A percentile compares a stretch with the other conserved stretches of the same genome.
Conservation (phyloP, 495 filamentous ascomycete genomes). For the Chaetomium tenue region DNA sequence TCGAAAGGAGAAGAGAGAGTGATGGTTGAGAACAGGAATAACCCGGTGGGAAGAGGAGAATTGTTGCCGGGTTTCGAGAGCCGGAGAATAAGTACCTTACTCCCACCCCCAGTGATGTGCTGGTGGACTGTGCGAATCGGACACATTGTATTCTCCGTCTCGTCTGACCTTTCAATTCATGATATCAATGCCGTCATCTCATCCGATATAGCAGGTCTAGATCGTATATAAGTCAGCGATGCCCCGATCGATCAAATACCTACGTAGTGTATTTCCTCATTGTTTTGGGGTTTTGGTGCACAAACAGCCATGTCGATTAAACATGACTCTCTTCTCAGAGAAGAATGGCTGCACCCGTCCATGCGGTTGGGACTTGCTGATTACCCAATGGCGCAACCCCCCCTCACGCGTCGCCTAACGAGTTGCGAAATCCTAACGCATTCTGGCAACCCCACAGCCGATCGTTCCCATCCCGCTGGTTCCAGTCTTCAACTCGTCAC, state of each 20-base stretch:
- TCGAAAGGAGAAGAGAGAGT: background rate
- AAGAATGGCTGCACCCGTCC: background rate
- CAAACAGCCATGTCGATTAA: background rate
- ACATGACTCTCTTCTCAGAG: background rate
- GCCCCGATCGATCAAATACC: no score
- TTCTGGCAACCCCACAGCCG: slow-evolving; percentile 12
- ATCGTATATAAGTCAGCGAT: no score
- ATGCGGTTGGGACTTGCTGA: slow-evolving; percentile 1
- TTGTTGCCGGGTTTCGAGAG: background rate
- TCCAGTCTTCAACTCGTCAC: background rate
- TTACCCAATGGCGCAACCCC: slow-evolving; percentile 10
- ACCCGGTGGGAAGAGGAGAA: background rate
- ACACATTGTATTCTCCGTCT: no score
- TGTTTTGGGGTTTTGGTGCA: background rate
- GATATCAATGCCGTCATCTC: no score
- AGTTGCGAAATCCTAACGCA: slow-evolving; percentile 6
- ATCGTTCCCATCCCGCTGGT: slow-evolving; percentile 14
- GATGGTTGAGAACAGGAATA: background rate
- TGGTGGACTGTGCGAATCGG: no score
- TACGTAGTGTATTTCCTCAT: no score
- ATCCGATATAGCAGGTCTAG: no score
- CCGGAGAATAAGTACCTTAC: background rate
- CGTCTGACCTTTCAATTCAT: no score
- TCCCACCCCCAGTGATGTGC: no score
- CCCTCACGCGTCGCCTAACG: background rate